Percentiles rank a stretch among this genome's conserved stretches.
phyloP scores from a whole-genome alignment of 2,329 filamentous ascomycete genomes.

The Colletotrichum magnum region DNA sequence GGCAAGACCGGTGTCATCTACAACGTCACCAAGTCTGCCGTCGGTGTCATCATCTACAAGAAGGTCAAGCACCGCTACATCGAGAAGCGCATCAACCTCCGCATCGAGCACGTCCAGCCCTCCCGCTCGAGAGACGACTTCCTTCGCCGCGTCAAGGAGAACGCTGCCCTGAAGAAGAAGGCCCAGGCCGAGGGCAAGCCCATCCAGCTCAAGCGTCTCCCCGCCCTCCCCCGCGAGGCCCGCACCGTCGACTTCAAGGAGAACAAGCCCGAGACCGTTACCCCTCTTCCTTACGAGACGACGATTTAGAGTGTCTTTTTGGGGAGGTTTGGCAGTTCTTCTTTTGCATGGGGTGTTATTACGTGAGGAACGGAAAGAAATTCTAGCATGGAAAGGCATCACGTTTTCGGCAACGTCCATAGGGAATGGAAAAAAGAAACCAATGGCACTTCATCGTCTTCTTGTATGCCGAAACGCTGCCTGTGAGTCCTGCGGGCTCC shows the following conservation, averaged over 20 bases:
- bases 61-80: constrained; percentile 99
- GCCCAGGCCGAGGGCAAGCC: constrained; percentile 90
- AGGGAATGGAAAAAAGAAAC: constrained; percentile 43
- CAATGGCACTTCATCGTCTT: constrained; percentile 40
- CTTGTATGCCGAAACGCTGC: constrained; percentile 20
- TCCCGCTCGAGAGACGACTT: constrained; percentile 98
- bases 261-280: constrained; percentile 91
- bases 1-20: constrained; percentile 98
- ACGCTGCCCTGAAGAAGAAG: constrained; percentile 92
- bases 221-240: constrained; percentile 83
- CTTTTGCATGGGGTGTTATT: constrained; percentile 43
- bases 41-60: constrained; percentile 99
- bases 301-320: constrained; percentile 78
- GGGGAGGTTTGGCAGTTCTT: constrained; percentile 41
- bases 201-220: constrained; percentile 94
- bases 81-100: constrained; percentile 99
- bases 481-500: constrained; percentile 26
- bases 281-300: constrained; percentile 96
- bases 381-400: constrained; percentile 44
- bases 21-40: constrained; percentile 98
- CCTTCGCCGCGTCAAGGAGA: constrained; percentile 95
- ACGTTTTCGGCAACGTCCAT: constrained; percentile 43
- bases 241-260: constrained; percentile 85
- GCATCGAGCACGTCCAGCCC: constrained; percentile 95
- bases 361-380: constrained; percentile 43